These are phyloP conservation scores for Aspergillus novoparasiticus DNA, from an alignment of 2,329 filamentous ascomycete genomes.

Conservation along the genomic window DNA sequence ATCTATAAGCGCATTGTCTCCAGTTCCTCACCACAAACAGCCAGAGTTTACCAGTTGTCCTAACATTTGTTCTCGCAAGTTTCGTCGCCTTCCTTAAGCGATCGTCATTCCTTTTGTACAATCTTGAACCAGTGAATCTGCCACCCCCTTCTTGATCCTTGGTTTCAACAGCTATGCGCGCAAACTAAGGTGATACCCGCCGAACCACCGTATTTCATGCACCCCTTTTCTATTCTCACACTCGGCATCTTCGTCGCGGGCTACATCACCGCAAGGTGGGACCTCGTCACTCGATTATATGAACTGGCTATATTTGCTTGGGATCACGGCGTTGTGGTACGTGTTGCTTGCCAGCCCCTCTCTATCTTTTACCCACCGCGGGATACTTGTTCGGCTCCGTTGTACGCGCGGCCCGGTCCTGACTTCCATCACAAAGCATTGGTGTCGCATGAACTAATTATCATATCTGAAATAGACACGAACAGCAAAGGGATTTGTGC, in stretches of 20 bases:
- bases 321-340: slow-evolving; percentile 96
- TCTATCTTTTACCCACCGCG: slow-evolving; percentile 7
- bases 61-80: background rate
- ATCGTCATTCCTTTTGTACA: slow-evolving; percentile 3
- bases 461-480: slow-evolving; percentile 64
- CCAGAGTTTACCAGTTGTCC: background rate
- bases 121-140: background rate
- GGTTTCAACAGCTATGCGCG: slow-evolving; percentile 33
- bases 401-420: background rate
- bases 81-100: background rate
- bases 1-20: background rate
- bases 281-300: slow-evolving; percentile 94
- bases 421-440: background rate
- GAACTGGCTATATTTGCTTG: slow-evolving; percentile 96
- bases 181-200: slow-evolving; percentile 26
- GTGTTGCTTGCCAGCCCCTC: slow-evolving; percentile 36
- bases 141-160: slow-evolving; percentile 5
- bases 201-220: slow-evolving; percentile 64
- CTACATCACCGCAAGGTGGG: slow-evolving; percentile 99
- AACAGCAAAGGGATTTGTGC: slow-evolving; percentile 79
- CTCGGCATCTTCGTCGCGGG: slow-evolving; percentile 98
- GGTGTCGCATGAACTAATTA: slow-evolving; percentile 12
- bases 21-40: background rate
- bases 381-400: slow-evolving; percentile 6
- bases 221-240: slow-evolving; percentile 95